A percentile compares a stretch with the other conserved stretches of the same genome.
These are phyloP conservation scores for Cylindrotheca fusiformis DNA, from an alignment of 108 stramenopile species.

Conservation along the genomic window DNA sequence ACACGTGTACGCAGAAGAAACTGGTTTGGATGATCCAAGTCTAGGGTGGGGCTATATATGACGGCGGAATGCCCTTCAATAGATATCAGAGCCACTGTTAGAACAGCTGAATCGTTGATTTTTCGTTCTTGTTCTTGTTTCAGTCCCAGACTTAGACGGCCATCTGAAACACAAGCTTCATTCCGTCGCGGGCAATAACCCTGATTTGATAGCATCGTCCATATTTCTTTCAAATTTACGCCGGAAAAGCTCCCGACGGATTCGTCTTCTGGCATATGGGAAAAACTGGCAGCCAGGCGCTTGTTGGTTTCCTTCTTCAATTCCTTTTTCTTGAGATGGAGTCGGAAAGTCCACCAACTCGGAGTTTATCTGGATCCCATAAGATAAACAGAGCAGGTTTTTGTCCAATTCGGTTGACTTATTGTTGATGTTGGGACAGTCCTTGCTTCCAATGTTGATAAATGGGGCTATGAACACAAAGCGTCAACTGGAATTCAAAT, in stretches of 20 bases:
- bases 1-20: slow-evolving; percentile 40
- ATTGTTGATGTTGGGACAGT: too few species aligned
- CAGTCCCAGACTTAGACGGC: slow-evolving; percentile 28
- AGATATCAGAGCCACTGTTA: slow-evolving; percentile 25
- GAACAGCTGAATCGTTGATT: slow-evolving; percentile 4
- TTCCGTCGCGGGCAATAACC: slow-evolving; percentile 24
- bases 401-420: too few species aligned
- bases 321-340: slow-evolving; percentile 28
- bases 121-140: slow-evolving; percentile 1
- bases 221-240: slow-evolving; percentile 22
- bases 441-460: too few species aligned
- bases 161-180: slow-evolving; percentile 14
- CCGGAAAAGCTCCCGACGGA: slow-evolving; percentile 25
- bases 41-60: slow-evolving; percentile 30
- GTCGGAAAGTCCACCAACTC: slow-evolving; percentile 33
- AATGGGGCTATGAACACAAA: too few species aligned
- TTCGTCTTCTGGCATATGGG: slow-evolving; percentile 29
- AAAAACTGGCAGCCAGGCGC: slow-evolving; percentile 25
- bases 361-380: too few species aligned
- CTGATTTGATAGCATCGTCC: slow-evolving; percentile 20
- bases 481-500: too few species aligned
- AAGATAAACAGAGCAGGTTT: too few species aligned
- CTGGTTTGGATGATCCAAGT: slow-evolving; percentile 23
- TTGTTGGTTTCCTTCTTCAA: slow-evolving; percentile 42
- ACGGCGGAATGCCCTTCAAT: slow-evolving; percentile 23